These are phyloP conservation scores for Fimicolochytrium jonesii DNA, from an alignment of 192 early-diverging fungal genomes.

Conservation along the genomic window DNA sequence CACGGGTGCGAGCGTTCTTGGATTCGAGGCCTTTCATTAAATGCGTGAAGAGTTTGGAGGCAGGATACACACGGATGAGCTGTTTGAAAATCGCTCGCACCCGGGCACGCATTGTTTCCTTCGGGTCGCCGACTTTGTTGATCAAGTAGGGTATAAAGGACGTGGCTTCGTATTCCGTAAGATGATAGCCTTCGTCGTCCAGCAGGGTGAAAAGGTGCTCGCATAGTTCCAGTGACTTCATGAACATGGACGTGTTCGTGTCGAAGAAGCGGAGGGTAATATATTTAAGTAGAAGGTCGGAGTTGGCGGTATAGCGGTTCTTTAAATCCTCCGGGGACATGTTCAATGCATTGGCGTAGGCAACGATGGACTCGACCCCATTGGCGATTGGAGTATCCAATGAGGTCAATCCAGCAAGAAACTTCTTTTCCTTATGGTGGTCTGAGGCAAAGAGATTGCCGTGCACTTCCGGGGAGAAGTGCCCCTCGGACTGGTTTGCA, in stretches of 20 bases:
- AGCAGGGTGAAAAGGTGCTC: slow-evolving; percentile 67
- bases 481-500: slow-evolving; percentile 52
- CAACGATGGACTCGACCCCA: background rate
- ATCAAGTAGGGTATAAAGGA: slow-evolving; percentile 72
- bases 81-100: slow-evolving; percentile 68
- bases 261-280: slow-evolving; percentile 86
- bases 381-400: slow-evolving; percentile 64
- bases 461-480: slow-evolving; percentile 57
- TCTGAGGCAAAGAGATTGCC: slow-evolving; percentile 69
- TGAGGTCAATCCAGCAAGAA: slow-evolving; percentile 57
- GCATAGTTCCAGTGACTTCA: slow-evolving; percentile 78
- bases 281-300: slow-evolving; percentile 82
- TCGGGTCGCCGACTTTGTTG: slow-evolving; percentile 76
- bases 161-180: slow-evolving; percentile 79
- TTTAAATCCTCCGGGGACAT: slow-evolving; percentile 51
- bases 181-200: slow-evolving; percentile 56
- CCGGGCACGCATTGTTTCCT: slow-evolving; percentile 72
- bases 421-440: slow-evolving; percentile 85
- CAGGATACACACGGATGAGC: slow-evolving; percentile 70
- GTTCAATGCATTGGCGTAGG: background rate
- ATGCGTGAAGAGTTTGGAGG: slow-evolving; percentile 69
- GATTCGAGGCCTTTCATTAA: slow-evolving; percentile 70
- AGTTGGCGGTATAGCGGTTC: slow-evolving; percentile 60
- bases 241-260: slow-evolving; percentile 82
- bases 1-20: slow-evolving; percentile 73